Conservation (phyloP, 108 stramenopile species). For the Fistulifera pelliculosa region DNA sequence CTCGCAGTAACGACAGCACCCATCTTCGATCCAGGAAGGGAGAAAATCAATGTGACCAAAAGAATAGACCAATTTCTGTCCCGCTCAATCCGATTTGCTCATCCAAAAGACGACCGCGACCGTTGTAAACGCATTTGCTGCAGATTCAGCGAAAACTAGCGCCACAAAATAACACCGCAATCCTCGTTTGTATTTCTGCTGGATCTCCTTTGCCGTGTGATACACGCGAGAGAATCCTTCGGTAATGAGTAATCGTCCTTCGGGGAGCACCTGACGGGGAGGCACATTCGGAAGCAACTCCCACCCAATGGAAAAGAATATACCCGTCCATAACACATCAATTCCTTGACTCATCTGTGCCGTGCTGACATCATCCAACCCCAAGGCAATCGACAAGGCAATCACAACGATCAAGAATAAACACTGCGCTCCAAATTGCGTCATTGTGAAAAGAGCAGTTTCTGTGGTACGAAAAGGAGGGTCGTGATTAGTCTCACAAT, state of each 20-base stretch:
- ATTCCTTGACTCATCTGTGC: slow-evolving; percentile 37
- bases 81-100: slow-evolving; percentile 12
- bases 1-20: slow-evolving; percentile 4
- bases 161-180: slow-evolving; percentile 17
- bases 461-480: too few species aligned
- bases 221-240: slow-evolving; percentile 41
- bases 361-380: slow-evolving; percentile 25
- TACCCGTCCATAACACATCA: slow-evolving; percentile 12
- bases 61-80: slow-evolving; percentile 18
- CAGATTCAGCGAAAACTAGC: slow-evolving; percentile 30
- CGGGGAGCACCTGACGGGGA: slow-evolving; percentile 22
- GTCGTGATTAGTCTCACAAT: too few species aligned
- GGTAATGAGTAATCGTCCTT: slow-evolving; percentile 16
- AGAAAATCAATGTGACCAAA: slow-evolving; percentile 14
- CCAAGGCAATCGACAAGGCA: slow-evolving; percentile 18
- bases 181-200: slow-evolving; percentile 7
- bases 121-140: slow-evolving; percentile 11
- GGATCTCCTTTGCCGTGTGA: slow-evolving; percentile 30
- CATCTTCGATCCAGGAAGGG: slow-evolving; percentile 16
- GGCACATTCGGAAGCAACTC: slow-evolving; percentile 16
- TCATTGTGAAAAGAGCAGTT: slow-evolving; percentile 30
- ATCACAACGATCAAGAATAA: slow-evolving; percentile 36
- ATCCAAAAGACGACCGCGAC: slow-evolving; percentile 27
- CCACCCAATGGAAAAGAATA: slow-evolving; percentile 38
- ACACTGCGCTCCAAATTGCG: slow-evolving; percentile 40